Evolutionary conservation across 2,329 filamentous ascomycete genomes (phyloP), one percentile per base, ranked within the genome.

Genomic region (Penicillium sp.): DNA sequence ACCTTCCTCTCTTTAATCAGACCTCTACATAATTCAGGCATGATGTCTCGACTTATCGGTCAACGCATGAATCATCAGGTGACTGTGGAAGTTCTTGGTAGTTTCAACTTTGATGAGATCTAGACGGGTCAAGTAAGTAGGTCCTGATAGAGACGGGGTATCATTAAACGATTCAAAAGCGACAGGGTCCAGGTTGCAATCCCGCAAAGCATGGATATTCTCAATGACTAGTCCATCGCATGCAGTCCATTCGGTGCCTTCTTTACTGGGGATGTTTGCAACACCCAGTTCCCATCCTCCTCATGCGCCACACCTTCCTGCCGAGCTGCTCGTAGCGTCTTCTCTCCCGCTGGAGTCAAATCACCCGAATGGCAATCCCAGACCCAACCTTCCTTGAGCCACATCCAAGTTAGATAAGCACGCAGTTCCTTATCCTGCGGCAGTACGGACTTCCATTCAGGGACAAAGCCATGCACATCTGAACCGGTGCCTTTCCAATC

Each of bases 341-440:
- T 74, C 13, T 75, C 75, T 52, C 75, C 76, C 10, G 80, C 76
- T 58, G 72, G 71, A 14, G 71, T 78, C 65, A 77, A 73, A 33
- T 79, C 69, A 0, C 92, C 93, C 0, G 89, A 93, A 30, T 80
- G 74, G 1, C 87, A 86, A 78, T 96, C 85, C 92, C 92, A 97
- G 43, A 87, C 82, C 84, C 88, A 94, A 0, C 92, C 92, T 70
- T 96, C 91, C 49, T 88, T 87, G 78, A 95, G 85, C 93, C 93
- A 97, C 86, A 93, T 91, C 93, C 93, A 97, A 42, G 89, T 84
- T 70, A 97, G 76, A 77, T 88, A 97, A 0, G 92, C 92, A 46
- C 91, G 84, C n/a, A 97, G 79, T 75, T 97, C 93, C 77, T 97
- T 97, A 75, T 97, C 93, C 46, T 83, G 79, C 0, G 93, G 92